phyloP scores from a whole-genome alignment of 441 rosid species.

The Francoa sonchifolia region DNA sequence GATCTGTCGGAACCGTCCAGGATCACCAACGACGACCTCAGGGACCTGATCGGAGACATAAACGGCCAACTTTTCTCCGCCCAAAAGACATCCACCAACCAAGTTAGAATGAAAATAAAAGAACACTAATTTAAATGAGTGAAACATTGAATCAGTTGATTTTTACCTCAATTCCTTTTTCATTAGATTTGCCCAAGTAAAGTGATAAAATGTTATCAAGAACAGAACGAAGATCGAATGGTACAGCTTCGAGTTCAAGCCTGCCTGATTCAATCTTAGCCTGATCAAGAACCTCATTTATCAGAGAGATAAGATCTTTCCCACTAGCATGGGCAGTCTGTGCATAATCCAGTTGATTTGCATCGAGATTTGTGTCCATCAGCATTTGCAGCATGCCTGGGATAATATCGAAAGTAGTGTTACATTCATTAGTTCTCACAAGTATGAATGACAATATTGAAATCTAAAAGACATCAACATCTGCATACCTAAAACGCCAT shows the following conservation, averaged over 20 bases:
- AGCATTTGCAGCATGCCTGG: slow-evolving; percentile 91
- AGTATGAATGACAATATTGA: no score
- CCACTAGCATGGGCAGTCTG: slow-evolving; percentile 87
- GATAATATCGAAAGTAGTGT: slow-evolving; percentile 14
- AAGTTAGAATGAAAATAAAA: slow-evolving; percentile 11
- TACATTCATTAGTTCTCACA: no score
- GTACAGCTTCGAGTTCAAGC: slow-evolving; percentile 79
- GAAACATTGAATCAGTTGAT: slow-evolving; percentile 4
- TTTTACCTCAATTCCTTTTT: slow-evolving; percentile 76
- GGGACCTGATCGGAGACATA: slow-evolving; percentile 78
- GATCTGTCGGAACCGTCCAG: slow-evolving; percentile 78
- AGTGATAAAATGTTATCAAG: slow-evolving; percentile 74
- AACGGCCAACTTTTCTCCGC: slow-evolving; percentile 57
- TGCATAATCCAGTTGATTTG: slow-evolving; percentile 64
- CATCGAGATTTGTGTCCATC: slow-evolving; percentile 80
- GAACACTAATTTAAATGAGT: slow-evolving; percentile 1
- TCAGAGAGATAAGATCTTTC: slow-evolving; percentile 64
- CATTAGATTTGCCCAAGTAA: slow-evolving; percentile 55
- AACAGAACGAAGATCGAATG: slow-evolving; percentile 62
- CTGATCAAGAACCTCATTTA: slow-evolving; percentile 91
- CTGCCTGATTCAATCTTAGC: slow-evolving; percentile 96
- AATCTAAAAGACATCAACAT: slow-evolving; percentile 9
- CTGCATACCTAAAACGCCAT: slow-evolving; percentile 95
- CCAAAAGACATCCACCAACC: slow-evolving; percentile 16
- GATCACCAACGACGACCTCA: slow-evolving; percentile 73